Conservation (phyloP, 768 basidiomycete genomes). For the Trametes maxima region DNA sequence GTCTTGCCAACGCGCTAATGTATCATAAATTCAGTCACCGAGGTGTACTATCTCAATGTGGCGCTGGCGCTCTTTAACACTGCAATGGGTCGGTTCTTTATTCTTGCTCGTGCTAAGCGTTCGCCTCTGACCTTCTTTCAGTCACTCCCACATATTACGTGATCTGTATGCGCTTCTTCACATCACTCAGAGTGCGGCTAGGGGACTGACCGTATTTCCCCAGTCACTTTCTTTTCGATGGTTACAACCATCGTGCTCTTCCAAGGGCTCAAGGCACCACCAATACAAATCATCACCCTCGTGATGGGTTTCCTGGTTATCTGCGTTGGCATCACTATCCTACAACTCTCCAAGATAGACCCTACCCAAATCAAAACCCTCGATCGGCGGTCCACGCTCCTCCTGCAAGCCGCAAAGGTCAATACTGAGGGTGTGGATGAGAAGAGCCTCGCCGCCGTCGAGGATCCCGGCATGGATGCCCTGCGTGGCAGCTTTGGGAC, state of each 20-base stretch:
- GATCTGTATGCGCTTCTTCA: constrained; percentile 54
- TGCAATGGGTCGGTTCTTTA: constrained; percentile 61
- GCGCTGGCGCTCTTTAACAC: constrained; percentile 96
- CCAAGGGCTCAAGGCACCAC: constrained; percentile 82
- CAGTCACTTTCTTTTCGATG: constrained; percentile 85
- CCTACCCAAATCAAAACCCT: constrained; percentile 74
- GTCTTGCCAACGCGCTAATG: constrained; percentile 13
- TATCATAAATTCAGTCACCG: constrained; percentile 56
- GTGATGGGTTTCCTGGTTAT: constrained; percentile 92
- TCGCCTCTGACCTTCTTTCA: constrained; percentile 36
- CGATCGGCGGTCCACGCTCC: constrained; percentile 87
- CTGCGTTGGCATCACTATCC: constrained; percentile 88
- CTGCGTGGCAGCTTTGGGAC: constrained; percentile 91
- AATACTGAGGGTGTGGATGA: constrained; percentile 76
- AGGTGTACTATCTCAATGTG: constrained; percentile 94
- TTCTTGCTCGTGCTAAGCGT: background rate
- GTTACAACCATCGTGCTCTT: constrained; percentile 85
- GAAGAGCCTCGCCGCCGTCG: constrained; percentile 55
- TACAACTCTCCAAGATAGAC: constrained; percentile 96
- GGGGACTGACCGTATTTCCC: background rate
- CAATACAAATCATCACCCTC: constrained; percentile 81
- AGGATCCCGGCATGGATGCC: constrained; percentile 93
- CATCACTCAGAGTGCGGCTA: background rate
- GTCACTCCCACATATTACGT: constrained; percentile 90
- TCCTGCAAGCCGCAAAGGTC: constrained; percentile 81